Percentiles rank a stretch among this genome's conserved stretches.
phyloP scores from a whole-genome alignment of 768 basidiomycete species.

The Trametes villosa region DNA sequence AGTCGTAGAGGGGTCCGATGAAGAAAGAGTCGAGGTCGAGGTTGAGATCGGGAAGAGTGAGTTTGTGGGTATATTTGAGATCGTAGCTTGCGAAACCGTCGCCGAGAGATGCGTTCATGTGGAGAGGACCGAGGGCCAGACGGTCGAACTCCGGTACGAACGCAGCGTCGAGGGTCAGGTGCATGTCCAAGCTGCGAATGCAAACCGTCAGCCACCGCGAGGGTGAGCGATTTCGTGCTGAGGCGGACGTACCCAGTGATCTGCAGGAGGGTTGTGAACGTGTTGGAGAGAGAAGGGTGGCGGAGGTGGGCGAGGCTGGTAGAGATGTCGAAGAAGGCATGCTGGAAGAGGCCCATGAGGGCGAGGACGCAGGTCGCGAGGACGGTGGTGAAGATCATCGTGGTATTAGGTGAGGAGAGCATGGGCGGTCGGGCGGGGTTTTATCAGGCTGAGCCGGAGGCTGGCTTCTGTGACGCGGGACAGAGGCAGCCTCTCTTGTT shows the following conservation, averaged over 20 bases:
- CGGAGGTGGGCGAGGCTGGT: background rate
- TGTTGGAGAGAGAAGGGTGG: background rate
- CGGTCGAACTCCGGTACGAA: background rate
- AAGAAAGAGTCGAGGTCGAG: no score
- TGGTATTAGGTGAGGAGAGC: background rate
- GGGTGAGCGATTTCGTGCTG: background rate
- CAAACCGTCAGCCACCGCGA: background rate
- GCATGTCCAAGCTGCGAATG: background rate
- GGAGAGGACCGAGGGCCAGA: background rate
- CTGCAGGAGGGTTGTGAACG: background rate
- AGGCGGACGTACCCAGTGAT: background rate
- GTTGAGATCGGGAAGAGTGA: background rate
- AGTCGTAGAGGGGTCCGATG: no score
- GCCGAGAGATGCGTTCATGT: background rate
- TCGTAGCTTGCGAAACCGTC: background rate
- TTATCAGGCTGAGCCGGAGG: background rate
- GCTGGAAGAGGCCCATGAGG: conserved; percentile 7
- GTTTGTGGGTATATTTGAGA: background rate
- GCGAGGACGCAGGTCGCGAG: conserved; percentile 5
- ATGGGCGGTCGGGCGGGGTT: background rate
- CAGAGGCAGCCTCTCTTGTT: background rate
- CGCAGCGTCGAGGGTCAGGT: background rate
- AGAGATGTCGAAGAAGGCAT: background rate
- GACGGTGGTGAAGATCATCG: conserved; percentile 6
- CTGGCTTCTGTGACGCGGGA: background rate